These are phyloP conservation scores for Blastocladiella britannica DNA, from an alignment of 192 early-diverging fungal species.

Conservation along the genomic window DNA sequence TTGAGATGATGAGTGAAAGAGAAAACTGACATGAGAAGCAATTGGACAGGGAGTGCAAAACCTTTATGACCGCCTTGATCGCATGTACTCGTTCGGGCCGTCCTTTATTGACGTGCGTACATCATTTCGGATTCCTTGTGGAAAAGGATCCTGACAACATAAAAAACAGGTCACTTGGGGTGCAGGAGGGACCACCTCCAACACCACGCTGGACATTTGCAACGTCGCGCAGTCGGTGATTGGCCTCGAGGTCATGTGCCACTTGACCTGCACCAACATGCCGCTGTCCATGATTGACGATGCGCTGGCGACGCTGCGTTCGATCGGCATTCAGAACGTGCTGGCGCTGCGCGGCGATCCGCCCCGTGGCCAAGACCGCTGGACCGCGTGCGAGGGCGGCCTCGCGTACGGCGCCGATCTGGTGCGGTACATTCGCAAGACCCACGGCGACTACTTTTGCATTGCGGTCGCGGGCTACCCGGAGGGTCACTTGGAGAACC, in stretches of 20 bases:
- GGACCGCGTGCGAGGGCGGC: constrained; percentile 53
- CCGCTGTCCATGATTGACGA: constrained; percentile 60
- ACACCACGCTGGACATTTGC: constrained; percentile 73
- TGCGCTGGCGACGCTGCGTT: constrained; percentile 42
- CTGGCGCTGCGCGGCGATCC: constrained; percentile 89
- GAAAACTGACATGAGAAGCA: not conserved
- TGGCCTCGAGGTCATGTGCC: constrained; percentile 83
- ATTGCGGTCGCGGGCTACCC: constrained; percentile 92
- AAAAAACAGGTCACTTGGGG: too few relatives aligned
- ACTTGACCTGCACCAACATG: constrained; percentile 98
- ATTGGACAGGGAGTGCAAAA: constrained; percentile 52
- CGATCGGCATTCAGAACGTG: constrained; percentile 74
- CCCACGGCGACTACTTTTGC: constrained; percentile 83
- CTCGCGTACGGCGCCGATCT: constrained; percentile 72
- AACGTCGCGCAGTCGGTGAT: constrained; percentile 70
- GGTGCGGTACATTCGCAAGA: constrained; percentile 64
- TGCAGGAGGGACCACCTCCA: constrained; percentile 75
- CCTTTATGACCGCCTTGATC: constrained; percentile 85
- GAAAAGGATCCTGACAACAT: too few relatives aligned
- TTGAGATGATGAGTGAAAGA: constrained; percentile 1
- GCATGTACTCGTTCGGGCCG: constrained; percentile 75
- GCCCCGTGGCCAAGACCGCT: constrained; percentile 56
- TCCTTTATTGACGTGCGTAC: constrained; percentile 89
- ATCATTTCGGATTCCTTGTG: too few relatives aligned
- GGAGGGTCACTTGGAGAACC: constrained; percentile 47